Evolutionary conservation across 345 rosid genomes (phyloP).

Genomic region (Dipteronia sinensis): DNA sequence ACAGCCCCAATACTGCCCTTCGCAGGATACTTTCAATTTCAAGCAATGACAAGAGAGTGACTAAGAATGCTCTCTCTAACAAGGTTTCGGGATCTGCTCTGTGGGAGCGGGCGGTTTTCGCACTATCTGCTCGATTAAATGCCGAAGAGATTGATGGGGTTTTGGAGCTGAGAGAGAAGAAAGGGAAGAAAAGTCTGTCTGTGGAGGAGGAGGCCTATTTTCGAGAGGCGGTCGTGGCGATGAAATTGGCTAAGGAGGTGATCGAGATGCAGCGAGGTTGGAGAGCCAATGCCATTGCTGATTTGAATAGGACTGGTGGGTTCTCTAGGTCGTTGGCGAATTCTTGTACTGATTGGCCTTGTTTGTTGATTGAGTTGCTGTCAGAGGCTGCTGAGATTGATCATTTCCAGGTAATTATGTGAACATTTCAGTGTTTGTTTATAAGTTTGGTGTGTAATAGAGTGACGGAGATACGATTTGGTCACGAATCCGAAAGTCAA

Average conservation of each 20-base stretch:
- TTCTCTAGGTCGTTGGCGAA: constrained; percentile 83
- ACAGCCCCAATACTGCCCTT: constrained; percentile 62
- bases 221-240: constrained; percentile 67
- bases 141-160: constrained; percentile 68
- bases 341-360: constrained; percentile 93
- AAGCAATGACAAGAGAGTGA: constrained; percentile 18
- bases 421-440: background rate
- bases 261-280: constrained; percentile 62
- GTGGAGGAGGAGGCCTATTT: constrained; percentile 79
- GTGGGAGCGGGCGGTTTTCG: constrained; percentile 76
- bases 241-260: constrained; percentile 86
- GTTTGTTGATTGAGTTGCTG: constrained; percentile 83
- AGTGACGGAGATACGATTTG: background rate
- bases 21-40: constrained; percentile 41
- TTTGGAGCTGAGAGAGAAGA: constrained; percentile 49
- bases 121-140: constrained; percentile 72
- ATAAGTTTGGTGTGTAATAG: background rate
- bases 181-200: constrained; percentile 50
- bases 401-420: constrained; percentile 70
- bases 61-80: constrained; percentile 39
- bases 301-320: constrained; percentile 67
- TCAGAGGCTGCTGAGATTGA: constrained; percentile 90
- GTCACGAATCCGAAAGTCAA: background rate
- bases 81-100: constrained; percentile 61
- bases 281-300: constrained; percentile 84